A percentile compares a stretch with the other conserved stretches of the same genome.
Conservation (phyloP, 768 basidiomycete species). For the Butyriboletus loyo region DNA sequence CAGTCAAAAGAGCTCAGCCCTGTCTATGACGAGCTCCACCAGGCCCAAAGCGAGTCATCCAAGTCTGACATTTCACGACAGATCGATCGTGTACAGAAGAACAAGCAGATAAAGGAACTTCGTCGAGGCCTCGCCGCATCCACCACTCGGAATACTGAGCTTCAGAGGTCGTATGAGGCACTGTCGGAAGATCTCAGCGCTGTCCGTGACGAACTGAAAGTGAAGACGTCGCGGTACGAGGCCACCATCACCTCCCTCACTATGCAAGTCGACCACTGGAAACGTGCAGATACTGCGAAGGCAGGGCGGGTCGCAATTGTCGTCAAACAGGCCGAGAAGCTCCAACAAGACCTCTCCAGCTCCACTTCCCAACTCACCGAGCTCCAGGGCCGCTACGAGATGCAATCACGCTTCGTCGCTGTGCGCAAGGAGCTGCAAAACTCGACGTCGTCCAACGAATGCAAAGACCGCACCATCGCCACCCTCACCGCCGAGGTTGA, state of each 20-base stretch:
- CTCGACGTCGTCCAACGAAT: background rate
- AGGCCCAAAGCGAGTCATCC: background rate
- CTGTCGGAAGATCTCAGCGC: background rate
- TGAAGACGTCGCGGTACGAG: constrained; percentile 2
- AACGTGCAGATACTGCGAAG: background rate
- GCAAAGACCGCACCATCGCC: background rate
- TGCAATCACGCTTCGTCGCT: background rate
- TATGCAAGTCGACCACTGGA: background rate
- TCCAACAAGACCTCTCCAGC: background rate
- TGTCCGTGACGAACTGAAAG: background rate
- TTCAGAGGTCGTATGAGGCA: constrained; percentile 1
- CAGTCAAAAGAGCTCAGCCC: constrained; percentile 1
- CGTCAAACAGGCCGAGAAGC: background rate
- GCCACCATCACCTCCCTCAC: background rate
- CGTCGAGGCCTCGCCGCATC: background rate
- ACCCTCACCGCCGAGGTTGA: background rate
- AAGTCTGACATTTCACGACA: background rate
- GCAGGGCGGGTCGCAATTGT: background rate
- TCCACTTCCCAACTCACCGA: background rate
- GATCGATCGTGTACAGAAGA: background rate
- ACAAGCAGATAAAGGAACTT: constrained; percentile 3
- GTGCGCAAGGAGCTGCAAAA: background rate
- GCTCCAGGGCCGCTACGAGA: background rate
- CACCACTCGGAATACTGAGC: background rate
- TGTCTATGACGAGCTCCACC: background rate